A percentile compares a stretch with the other conserved stretches of the same genome.
These are phyloP conservation scores for Ochromonas danica DNA, from an alignment of 108 stramenopile species.

Conservation along the genomic window DNA sequence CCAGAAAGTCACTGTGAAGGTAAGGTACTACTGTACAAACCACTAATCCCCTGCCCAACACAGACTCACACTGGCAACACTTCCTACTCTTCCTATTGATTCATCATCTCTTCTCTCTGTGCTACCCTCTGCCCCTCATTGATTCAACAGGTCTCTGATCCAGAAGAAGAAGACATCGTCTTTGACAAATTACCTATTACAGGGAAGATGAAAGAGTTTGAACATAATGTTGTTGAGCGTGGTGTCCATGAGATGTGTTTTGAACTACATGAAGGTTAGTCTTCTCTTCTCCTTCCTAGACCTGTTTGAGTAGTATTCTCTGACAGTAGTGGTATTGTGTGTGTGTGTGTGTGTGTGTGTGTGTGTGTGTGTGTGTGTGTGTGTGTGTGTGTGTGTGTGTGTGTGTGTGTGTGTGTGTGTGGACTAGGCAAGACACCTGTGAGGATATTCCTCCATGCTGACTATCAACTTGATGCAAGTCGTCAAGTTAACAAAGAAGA, in stretches of 20 bases:
- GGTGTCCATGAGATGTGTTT: slow-evolving; percentile 3
- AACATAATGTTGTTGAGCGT: neutral
- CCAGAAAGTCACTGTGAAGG: slow-evolving; percentile 14
- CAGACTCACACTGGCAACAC: too few relatives aligned
- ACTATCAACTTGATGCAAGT: neutral
- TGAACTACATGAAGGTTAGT: slow-evolving; percentile 4
- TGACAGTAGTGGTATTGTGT: too few relatives aligned
- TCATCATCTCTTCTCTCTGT: too few relatives aligned
- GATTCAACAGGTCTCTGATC: slow-evolving; percentile 1
- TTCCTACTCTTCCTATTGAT: too few relatives aligned
- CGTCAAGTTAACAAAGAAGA: slow-evolving; percentile 2
- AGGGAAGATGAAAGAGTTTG: neutral
- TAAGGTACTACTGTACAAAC: neutral
- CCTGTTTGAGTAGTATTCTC: neutral
- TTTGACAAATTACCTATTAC: neutral
- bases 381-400: too few relatives aligned
- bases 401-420: too few relatives aligned
- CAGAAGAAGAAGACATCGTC: neutral
- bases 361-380: too few relatives aligned
- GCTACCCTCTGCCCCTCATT: neutral
- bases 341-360: too few relatives aligned
- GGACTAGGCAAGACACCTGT: slow-evolving; percentile 8
- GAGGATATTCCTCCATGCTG: neutral
- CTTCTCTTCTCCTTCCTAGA: neutral
- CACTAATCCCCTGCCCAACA: too few relatives aligned